These are phyloP conservation scores for Apiotrichum mycotoxinovorans DNA, from an alignment of 1,284 basidiomycete genomes.

Conservation along the genomic window DNA sequence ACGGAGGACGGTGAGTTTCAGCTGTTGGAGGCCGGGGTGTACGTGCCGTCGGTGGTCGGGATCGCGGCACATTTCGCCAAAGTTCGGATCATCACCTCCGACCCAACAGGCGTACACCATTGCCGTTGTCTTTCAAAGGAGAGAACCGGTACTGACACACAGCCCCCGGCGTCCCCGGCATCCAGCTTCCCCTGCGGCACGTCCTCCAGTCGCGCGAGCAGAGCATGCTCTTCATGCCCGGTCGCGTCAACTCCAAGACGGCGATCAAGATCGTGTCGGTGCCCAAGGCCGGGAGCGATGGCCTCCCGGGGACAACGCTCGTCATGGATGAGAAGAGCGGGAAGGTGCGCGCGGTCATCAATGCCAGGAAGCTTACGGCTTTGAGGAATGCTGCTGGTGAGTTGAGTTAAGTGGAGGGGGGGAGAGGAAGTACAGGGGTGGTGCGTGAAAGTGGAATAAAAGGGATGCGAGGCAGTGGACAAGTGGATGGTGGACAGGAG, in stretches of 20 bases:
- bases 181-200: conserved; percentile 43
- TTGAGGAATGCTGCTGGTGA: conserved; percentile 73
- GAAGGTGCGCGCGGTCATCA: conserved; percentile 65
- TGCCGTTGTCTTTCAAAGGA: no score
- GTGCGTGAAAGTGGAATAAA: no score
- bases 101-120: no score
- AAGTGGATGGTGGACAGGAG: no score
- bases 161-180: conserved; percentile 15
- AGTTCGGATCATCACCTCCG: no score
- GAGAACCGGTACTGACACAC: conserved; percentile 2
- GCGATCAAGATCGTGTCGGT: conserved; percentile 68
- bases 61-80: no score
- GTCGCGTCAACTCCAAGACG: conserved; percentile 45
- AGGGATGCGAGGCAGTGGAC: no score
- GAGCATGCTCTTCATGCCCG: conserved; percentile 50
- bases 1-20: conserved; percentile 13
- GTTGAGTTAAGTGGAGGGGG: conserved; percentile 25
- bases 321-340: conserved; percentile 70
- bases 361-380: conserved; percentile 70
- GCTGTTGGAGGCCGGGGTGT: no score
- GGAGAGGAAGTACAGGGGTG: neutral
- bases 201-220: conserved; percentile 25
- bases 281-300: conserved; percentile 55
- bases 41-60: neutral
- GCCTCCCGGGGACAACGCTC: conserved; percentile 71